These are phyloP conservation scores for Vickermania spadyakhi DNA, from an alignment of 208 protist species.

Conservation along the genomic window DNA sequence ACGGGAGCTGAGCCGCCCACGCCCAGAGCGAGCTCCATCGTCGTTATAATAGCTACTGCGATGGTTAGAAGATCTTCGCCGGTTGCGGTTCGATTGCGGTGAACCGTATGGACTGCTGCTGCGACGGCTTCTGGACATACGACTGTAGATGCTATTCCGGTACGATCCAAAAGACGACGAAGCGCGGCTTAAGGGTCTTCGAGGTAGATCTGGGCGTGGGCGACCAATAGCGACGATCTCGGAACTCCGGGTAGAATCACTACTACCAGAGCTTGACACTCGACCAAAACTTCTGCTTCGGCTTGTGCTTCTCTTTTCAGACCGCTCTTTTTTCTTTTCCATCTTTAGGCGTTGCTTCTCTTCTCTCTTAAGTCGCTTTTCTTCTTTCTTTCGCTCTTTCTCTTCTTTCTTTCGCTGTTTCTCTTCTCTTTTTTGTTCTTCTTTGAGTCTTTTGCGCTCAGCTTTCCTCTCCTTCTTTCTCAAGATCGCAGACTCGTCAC, in stretches of 20 bases:
- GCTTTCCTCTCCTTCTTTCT: background rate
- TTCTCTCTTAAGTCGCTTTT: background rate
- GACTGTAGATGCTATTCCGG: too few species aligned
- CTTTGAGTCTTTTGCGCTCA: background rate
- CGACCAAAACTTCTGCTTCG: slow-evolving; percentile 24
- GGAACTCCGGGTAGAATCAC: too few species aligned
- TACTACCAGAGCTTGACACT: slow-evolving; percentile 1
- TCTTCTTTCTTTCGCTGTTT: slow-evolving; percentile 11
- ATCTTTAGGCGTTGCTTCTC: background rate
- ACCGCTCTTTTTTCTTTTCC: background rate
- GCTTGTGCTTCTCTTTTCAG: background rate
- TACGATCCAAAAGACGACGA: background rate
- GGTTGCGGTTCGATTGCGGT: too few species aligned
- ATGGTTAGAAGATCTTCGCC: too few species aligned
- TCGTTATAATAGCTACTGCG: too few species aligned
- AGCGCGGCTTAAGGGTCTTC: background rate
- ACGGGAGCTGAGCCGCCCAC: too few species aligned
- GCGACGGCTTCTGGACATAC: too few species aligned
- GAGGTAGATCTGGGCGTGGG: background rate
- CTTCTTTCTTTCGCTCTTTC: background rate
- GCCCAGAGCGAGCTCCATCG: too few species aligned
- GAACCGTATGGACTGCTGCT: too few species aligned
- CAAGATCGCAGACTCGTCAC: too few species aligned
- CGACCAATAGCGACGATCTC: background rate
- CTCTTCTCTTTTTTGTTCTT: background rate